phyloP scores from a whole-genome alignment of 768 basidiomycete genomes.

The Neoboletus subvelutipes region DNA sequence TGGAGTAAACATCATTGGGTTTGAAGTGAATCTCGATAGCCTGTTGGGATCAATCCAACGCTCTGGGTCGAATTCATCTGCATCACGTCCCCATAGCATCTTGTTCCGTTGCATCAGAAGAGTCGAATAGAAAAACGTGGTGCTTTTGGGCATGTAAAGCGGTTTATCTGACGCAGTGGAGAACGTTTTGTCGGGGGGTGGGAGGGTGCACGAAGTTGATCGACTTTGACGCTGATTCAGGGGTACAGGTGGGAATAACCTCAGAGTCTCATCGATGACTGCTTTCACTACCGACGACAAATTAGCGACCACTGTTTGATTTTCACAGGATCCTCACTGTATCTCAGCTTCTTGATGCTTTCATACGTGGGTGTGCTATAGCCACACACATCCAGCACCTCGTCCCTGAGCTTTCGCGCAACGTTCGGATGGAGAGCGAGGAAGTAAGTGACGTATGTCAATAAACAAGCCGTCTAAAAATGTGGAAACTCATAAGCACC shows the following conservation, averaged over 20 bases:
- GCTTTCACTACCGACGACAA: constrained; percentile 53
- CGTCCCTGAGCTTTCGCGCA: constrained; percentile 50
- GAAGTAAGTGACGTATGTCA: constrained; percentile 72
- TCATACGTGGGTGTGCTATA: constrained; percentile 52
- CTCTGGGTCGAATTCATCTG: constrained; percentile 75
- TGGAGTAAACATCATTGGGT: constrained; percentile 70
- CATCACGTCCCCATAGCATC: constrained; percentile 72
- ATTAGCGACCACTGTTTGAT: constrained; percentile 5
- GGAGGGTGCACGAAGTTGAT: constrained; percentile 47
- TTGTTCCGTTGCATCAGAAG: constrained; percentile 66
- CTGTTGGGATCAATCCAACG: constrained; percentile 68
- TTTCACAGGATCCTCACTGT: constrained; percentile 45
- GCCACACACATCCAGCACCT: constrained; percentile 60
- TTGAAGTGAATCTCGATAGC: constrained; percentile 48
- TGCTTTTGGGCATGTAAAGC: constrained; percentile 58
- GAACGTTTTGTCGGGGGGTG: constrained; percentile 51
- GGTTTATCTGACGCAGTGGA: constrained; percentile 36
- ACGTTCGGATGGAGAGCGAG: constrained; percentile 65
- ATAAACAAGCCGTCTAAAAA: constrained; percentile 59
- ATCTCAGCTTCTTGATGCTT: constrained; percentile 58
- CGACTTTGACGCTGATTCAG: constrained; percentile 66
- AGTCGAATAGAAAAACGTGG: constrained; percentile 58
- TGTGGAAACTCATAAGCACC: not conserved
- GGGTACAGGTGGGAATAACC: constrained; percentile 79
- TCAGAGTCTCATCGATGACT: constrained; percentile 75